Evolutionary conservation across 2,329 filamentous ascomycete species (phyloP), one percentile per base, ranked within the genome.

Genomic region (Sporothrix pseudoabietina): DNA sequence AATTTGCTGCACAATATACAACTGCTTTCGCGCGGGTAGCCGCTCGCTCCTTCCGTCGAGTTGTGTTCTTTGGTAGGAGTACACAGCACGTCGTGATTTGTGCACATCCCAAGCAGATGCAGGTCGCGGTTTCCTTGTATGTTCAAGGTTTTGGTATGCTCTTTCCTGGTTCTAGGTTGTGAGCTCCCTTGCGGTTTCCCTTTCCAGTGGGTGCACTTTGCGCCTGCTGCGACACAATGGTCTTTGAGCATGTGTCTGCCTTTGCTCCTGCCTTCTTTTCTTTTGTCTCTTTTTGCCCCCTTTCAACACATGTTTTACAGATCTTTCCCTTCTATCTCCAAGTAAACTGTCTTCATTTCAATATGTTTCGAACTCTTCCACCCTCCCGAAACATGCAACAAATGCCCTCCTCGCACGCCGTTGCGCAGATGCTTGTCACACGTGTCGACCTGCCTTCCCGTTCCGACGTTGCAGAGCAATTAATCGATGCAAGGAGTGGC

Each of bases 171-270:
- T 39, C 6, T 16, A 8, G 16, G 41, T 68, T 10, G n/a, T 22
- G n/a, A 19, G 22, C 22, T 41, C 70, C 26, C 41, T 55, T 57
- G 71, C 49, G 63, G 39, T 39, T 72, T n/a, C 71, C 71, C 19
- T 26, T 59, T 72, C 54, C 63, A 52, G 71, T 35, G 26, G 14
- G 19, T 59, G 26, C 26, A 16, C 26, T 47, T 32, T 49, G 41
- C n/a, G 22, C 63, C 14, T 41, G 19, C n/a, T 4, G 26, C 57
- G 30, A 39, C 12, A 55, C 22, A 55, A 5, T 44, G 44, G 44
- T 26, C 52, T 55, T 55, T 55, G n/a, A 55, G 9, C 52, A 30
- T 26, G 8, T 30, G 3, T 19, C 14, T n/a, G 32, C 19, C 10
- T 4, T n/a, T 35, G 9, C 9, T 41, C 35, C 4, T 22, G 16